These are phyloP conservation scores for Chamaenerion angustifolium DNA, from an alignment of 345 rosid species.

Conservation along the genomic window DNA sequence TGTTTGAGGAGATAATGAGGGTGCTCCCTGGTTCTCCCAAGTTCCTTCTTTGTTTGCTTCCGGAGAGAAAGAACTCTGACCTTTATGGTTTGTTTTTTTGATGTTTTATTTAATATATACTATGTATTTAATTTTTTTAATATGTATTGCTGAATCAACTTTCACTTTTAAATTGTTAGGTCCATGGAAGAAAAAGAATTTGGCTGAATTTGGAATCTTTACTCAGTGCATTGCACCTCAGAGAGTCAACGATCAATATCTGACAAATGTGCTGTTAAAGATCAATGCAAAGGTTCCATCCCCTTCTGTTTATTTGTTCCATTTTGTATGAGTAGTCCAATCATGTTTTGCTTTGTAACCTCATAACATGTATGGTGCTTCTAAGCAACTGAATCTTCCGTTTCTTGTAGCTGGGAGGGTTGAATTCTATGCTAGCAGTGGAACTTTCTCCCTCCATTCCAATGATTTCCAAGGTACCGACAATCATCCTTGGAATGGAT, in stretches of 20 bases:
- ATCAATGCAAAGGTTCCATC: conserved; percentile 74
- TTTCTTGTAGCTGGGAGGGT: conserved; percentile 66
- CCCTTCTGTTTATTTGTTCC: not conserved
- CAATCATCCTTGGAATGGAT: conserved; percentile 91
- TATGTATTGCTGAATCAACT: not conserved
- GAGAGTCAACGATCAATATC: conserved; percentile 65
- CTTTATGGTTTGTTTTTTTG: conserved; percentile 22
- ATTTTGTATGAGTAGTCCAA: not conserved
- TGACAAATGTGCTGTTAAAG: conserved; percentile 79
- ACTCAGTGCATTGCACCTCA: conserved; percentile 89
- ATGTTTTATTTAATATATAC: not conserved
- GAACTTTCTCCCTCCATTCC: conserved; percentile 65
- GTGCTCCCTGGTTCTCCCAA: conserved; percentile 33
- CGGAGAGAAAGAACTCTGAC: conserved; percentile 43
- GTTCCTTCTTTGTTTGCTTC: conserved; percentile 34
- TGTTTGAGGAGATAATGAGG: conserved; percentile 26
- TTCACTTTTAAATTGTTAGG: conserved; percentile 21
- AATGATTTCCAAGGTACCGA: conserved; percentile 51
- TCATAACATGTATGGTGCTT: not conserved
- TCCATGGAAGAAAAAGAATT: conserved; percentile 80
- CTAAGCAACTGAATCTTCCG: not conserved
- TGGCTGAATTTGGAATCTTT: conserved; percentile 65
- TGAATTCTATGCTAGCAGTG: conserved; percentile 57
- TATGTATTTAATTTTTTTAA: not conserved
- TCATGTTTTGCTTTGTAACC: not conserved